Evolutionary conservation across 495 filamentous ascomycete genomes (phyloP).

Genomic region (Hypoxylon crocopeplum): DNA sequence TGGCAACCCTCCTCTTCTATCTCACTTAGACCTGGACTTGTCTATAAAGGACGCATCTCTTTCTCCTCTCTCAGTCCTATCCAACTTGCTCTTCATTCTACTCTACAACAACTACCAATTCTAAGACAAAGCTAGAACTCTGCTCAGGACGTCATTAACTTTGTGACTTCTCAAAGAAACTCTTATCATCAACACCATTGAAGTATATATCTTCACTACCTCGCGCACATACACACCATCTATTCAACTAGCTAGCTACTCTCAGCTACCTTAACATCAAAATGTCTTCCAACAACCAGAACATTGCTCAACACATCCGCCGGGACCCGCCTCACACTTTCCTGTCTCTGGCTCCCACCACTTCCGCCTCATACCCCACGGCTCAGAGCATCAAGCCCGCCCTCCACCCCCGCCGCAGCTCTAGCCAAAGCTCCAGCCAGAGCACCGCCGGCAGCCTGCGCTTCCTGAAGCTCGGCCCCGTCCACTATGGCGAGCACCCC

Average conservation of each 20-base stretch:
- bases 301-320: conserved; percentile 25
- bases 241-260: conserved; percentile 9
- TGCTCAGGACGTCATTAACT: conserved; percentile 4
- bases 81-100: conserved; percentile 20
- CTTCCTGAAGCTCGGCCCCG: conserved; percentile 58
- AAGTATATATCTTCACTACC: conserved; percentile 9
- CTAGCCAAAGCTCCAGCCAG: conserved; percentile 39
- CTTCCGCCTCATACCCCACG: conserved; percentile 52
- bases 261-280: conserved; percentile 4
- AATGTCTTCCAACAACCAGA: conserved; percentile 37
- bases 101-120: conserved; percentile 18
- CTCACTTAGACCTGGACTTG: background rate
- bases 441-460: conserved; percentile 39
- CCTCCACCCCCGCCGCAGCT: conserved; percentile 32
- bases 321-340: conserved; percentile 46
- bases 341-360: conserved; percentile 53
- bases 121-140: conserved; percentile 22
- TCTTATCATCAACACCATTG: conserved; percentile 7
- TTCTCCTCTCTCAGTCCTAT: conserved; percentile 12
- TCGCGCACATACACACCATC: background rate
- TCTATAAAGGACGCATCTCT: conserved; percentile 32
- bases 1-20: conserved; percentile 16
- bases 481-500: conserved; percentile 57
- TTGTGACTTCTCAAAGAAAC: conserved; percentile 11
- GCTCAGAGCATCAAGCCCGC: conserved; percentile 41